Evolutionary conservation across 176 grass and related monocot genomes (phyloP).

Genomic region (Chloris gayana): DNA sequence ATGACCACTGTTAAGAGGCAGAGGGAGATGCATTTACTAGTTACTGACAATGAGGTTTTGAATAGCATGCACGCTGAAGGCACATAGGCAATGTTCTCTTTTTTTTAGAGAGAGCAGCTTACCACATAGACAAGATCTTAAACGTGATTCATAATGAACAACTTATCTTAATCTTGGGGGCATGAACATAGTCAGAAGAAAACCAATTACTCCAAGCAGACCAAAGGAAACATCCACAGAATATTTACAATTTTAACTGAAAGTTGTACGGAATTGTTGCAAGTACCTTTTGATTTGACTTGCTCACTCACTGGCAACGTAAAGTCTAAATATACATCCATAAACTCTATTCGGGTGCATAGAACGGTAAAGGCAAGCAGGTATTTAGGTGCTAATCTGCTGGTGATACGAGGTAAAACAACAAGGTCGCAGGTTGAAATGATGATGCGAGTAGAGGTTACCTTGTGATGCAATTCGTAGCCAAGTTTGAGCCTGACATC

Average conservation of each 20-base stretch:
- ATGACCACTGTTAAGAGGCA: neutral
- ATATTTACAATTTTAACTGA: neutral
- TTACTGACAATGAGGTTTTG: too few relatives aligned
- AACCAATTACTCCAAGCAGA: neutral
- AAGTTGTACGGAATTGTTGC: neutral
- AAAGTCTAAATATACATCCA: neutral
- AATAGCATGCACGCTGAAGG: neutral
- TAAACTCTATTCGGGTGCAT: neutral
- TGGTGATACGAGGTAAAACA: neutral
- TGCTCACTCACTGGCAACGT: neutral
- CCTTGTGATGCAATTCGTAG: slow-evolving; percentile 69
- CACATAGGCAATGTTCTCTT: too few relatives aligned
- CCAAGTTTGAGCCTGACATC: slow-evolving; percentile 92
- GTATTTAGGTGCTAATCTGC: neutral
- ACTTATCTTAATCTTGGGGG: too few relatives aligned
- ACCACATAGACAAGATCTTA: too few relatives aligned
- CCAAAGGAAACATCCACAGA: neutral
- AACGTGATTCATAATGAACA: too few relatives aligned
- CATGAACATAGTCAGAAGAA: neutral
- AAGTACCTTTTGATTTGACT: neutral
- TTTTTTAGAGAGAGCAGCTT: neutral
- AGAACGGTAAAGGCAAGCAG: neutral
- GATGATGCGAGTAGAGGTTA: neutral
- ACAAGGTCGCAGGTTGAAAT: neutral
- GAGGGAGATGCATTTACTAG: neutral